A percentile compares a stretch with the other conserved stretches of the same genome.
Evolutionary conservation across 2,329 filamentous ascomycete species (phyloP).

Genomic region (Alternaria sp.): DNA sequence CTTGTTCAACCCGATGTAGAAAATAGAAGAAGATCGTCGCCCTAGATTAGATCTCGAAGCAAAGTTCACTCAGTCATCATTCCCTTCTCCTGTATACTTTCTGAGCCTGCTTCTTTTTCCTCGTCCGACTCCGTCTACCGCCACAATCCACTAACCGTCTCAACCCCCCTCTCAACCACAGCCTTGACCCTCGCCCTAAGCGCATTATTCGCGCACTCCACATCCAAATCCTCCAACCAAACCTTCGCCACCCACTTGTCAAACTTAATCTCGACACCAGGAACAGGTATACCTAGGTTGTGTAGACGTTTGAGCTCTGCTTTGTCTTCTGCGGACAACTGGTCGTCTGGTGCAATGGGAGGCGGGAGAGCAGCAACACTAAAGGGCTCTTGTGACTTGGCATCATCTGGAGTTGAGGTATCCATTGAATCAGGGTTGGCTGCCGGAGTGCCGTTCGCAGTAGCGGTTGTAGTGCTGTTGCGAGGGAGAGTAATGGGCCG

Average conservation of each 20-base stretch:
- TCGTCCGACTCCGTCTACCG: not conserved
- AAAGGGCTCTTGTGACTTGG: constrained; percentile 10
- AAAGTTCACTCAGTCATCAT: not conserved
- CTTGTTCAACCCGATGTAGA: not conserved
- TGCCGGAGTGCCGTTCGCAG: constrained; percentile 11
- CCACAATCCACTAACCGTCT: constrained; percentile 68
- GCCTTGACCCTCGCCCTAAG: constrained; percentile 85
- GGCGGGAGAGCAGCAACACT: constrained; percentile 14
- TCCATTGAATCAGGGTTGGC: not conserved
- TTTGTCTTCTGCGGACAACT: constrained; percentile 33
- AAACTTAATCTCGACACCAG: constrained; percentile 84
- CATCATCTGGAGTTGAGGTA: constrained; percentile 3
- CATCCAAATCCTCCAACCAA: constrained; percentile 90
- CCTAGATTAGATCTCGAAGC: not conserved
- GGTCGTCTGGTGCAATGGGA: constrained; percentile 3
- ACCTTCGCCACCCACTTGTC: constrained; percentile 88
- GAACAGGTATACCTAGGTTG: constrained; percentile 86
- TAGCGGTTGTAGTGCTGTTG: constrained; percentile 52
- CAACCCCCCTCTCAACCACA: constrained; percentile 87
- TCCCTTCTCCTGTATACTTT: not conserved
- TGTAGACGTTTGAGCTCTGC: constrained; percentile 79
- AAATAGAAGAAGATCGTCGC: not conserved
- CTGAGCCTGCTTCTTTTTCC: not conserved
- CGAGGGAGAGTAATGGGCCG: constrained; percentile 75
- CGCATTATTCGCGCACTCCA: constrained; percentile 82